phyloP scores from a whole-genome alignment of 176 grass and related monocot species.

The Musa schizocarpa region DNA sequence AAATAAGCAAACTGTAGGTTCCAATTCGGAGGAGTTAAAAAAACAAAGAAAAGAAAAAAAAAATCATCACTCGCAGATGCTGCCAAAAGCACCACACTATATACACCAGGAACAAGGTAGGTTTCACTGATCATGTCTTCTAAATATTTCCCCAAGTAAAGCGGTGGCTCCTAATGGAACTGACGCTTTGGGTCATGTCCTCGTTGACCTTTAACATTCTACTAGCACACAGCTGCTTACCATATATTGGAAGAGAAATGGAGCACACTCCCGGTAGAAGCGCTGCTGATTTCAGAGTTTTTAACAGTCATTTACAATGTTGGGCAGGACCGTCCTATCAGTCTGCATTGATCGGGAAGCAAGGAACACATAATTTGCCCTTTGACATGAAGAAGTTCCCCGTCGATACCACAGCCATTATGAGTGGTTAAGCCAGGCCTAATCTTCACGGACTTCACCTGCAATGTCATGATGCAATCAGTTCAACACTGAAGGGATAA shows the following conservation, averaged over 20 bases:
- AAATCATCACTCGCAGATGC: background rate
- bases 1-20: too few species aligned
- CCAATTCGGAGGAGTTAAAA: background rate
- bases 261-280: background rate
- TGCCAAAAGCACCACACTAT: background rate
- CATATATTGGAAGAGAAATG: background rate
- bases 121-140: too few species aligned
- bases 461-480: conserved; percentile 9
- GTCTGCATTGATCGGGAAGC: conserved; percentile 48
- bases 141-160: too few species aligned
- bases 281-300: background rate
- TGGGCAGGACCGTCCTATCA: conserved; percentile 40
- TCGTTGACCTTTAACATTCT: too few species aligned
- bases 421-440: conserved; percentile 50
- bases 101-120: too few species aligned
- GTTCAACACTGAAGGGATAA: background rate
- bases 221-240: background rate
- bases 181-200: too few species aligned
- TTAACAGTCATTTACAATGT: conserved; percentile 13
- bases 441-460: conserved; percentile 78
- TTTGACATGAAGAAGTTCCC: conserved; percentile 55
- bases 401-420: conserved; percentile 64
- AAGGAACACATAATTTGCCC: conserved; percentile 50
- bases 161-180: too few species aligned
- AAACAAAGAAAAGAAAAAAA: background rate